phyloP scores from a whole-genome alignment of 768 basidiomycete genomes.

The Tricholoma sp. region DNA sequence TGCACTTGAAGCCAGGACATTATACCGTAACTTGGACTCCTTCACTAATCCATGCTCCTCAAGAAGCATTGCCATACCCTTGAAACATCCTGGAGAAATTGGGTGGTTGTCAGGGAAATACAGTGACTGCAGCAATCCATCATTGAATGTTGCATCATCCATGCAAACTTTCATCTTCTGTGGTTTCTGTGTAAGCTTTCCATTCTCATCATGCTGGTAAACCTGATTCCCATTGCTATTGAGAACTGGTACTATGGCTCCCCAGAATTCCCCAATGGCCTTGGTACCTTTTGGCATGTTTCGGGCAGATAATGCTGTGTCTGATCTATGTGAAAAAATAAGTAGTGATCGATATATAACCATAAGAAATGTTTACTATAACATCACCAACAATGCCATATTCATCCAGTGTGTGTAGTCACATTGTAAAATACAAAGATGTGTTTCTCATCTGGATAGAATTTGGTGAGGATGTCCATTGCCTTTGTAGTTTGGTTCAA shows the following conservation, averaged over 20 bases:
- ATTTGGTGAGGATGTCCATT: not conserved
- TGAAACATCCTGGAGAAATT: not conserved
- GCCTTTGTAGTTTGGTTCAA: not conserved
- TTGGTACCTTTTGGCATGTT: not conserved
- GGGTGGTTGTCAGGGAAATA: not conserved
- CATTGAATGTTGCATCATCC: not conserved
- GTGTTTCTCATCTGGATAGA: not conserved
- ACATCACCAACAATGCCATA: no score
- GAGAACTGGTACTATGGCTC: not conserved
- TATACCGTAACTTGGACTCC: not conserved
- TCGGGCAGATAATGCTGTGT: not conserved
- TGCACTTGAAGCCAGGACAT: not conserved
- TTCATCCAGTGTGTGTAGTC: slow-evolving; percentile 12
- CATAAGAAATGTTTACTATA: no score
- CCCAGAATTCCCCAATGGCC: not conserved
- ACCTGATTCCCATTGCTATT: not conserved
- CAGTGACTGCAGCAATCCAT: not conserved
- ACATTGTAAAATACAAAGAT: not conserved
- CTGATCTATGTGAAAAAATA: no score
- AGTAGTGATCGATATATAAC: no score
- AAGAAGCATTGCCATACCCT: not conserved
- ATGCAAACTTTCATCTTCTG: not conserved
- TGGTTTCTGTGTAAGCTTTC: not conserved
- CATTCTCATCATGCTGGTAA: not conserved
- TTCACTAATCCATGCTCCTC: not conserved